phyloP scores from a whole-genome alignment of 2,329 filamentous ascomycete species.

The Hansfordia pulvinata region DNA sequence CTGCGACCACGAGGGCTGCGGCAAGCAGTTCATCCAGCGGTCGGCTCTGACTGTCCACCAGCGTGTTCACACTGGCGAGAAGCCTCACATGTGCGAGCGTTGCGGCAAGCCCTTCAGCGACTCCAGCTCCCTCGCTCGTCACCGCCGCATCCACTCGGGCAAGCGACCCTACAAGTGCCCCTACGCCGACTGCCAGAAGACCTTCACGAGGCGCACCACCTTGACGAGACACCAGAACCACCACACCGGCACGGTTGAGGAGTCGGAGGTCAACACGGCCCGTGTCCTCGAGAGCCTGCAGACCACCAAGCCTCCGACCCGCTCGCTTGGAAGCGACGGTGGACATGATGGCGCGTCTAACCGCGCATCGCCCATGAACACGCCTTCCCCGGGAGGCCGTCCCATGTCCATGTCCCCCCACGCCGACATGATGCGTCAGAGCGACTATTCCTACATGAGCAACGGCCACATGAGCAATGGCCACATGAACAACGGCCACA shows the following conservation, averaged over 20 bases:
- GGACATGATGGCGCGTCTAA: constrained; percentile 53
- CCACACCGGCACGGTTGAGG: constrained; percentile 88
- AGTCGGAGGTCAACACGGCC: constrained; percentile 78
- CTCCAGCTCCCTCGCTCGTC: constrained; percentile 83
- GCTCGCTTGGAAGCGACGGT: constrained; percentile 50
- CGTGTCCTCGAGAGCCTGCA: constrained; percentile 61
- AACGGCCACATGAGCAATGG: too few relatives aligned
- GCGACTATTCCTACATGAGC: constrained; percentile 65
- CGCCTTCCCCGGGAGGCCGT: constrained; percentile 72
- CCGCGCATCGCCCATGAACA: constrained; percentile 62
- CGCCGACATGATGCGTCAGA: constrained; percentile 54
- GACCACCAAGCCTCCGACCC: constrained; percentile 7
- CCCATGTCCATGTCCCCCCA: constrained; percentile 64
- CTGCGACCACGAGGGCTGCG: constrained; percentile 78
- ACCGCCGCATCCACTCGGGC: constrained; percentile 88
- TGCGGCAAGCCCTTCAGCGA: constrained; percentile 98
- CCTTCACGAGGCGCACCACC: constrained; percentile 89
- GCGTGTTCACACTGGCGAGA: constrained; percentile 93
- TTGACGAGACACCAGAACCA: constrained; percentile 92
- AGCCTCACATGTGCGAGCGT: constrained; percentile 93
- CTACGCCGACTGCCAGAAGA: constrained; percentile 96
- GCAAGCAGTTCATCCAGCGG: constrained; percentile 94
- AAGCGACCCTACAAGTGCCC: constrained; percentile 96
- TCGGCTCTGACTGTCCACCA: constrained; percentile 92
- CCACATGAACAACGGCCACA: too few relatives aligned